Conservation (phyloP, 805 yeast species). For the Cyberlindnera subsufficiens region DNA sequence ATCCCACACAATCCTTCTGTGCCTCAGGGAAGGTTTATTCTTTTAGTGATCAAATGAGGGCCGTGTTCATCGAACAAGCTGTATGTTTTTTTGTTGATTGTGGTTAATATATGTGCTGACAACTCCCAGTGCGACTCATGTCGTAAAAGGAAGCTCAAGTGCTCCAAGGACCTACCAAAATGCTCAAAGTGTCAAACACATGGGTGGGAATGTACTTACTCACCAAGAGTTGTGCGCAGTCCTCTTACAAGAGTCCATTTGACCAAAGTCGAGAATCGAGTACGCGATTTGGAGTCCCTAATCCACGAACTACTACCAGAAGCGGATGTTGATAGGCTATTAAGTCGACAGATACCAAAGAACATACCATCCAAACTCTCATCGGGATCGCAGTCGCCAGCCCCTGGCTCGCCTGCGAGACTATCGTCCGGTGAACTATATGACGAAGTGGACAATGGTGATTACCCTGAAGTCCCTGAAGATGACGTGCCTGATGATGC, state of each 20-base stretch:
- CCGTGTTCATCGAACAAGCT: conserved; percentile 25
- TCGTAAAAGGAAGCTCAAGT: conserved; percentile 69
- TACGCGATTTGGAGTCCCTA: conserved; percentile 39
- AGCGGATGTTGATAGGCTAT: conserved; percentile 36
- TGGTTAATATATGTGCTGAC: conserved; percentile 2
- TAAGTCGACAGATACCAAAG: conserved; percentile 17
- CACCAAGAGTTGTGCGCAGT: conserved; percentile 72
- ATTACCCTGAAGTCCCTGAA: conserved; percentile 25
- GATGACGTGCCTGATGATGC: conserved; percentile 38
- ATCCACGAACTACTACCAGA: conserved; percentile 39
- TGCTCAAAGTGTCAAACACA: conserved; percentile 72
- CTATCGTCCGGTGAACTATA: conserved; percentile 3
- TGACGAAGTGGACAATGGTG: conserved; percentile 1
- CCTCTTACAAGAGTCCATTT: conserved; percentile 79
- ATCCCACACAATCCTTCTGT: background rate
- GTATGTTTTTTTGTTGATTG: conserved; percentile 11
- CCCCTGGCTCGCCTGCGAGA: background rate
- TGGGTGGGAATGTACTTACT: conserved; percentile 69
- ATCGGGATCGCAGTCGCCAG: conserved; percentile 5
- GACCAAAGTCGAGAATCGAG: conserved; percentile 65
- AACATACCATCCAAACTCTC: background rate
- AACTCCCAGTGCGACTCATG: conserved; percentile 65
- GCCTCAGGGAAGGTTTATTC: background rate
- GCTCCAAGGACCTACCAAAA: conserved; percentile 73
- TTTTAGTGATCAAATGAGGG: conserved; percentile 10